Percentiles rank a stretch among this genome's conserved stretches.
These are phyloP conservation scores for Arthrobotrys pseudoclavata DNA, from an alignment of 2,329 filamentous ascomycete species.

Conservation along the genomic window DNA sequence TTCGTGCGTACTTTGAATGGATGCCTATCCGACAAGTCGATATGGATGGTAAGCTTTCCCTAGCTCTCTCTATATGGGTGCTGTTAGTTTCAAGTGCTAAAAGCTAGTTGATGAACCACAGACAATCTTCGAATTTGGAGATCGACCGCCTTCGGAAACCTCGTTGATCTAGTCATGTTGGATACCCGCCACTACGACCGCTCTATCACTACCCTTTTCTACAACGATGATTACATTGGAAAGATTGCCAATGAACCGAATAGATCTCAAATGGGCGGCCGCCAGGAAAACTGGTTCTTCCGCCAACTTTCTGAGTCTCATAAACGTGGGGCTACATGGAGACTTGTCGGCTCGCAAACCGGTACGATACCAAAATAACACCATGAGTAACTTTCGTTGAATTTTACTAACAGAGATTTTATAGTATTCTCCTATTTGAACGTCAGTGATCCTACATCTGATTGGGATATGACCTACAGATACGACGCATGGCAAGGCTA, in stretches of 20 bases:
- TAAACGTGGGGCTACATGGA: conserved; percentile 77
- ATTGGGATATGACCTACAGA: conserved; percentile 67
- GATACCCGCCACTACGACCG: conserved; percentile 79
- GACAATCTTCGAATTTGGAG: conserved; percentile 79
- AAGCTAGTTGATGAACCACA: conserved; percentile 67
- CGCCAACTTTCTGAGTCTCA: conserved; percentile 72
- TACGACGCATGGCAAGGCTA: conserved; percentile 78
- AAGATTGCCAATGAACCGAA: conserved; percentile 76
- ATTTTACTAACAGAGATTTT: background rate
- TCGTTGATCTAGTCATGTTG: conserved; percentile 77
- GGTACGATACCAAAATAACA: background rate
- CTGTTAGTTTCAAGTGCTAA: background rate
- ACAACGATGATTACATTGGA: conserved; percentile 75
- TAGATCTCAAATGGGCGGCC: conserved; percentile 78
- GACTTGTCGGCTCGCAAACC: conserved; percentile 79
- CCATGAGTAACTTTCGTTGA: no score
- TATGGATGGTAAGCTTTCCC: conserved; percentile 34
- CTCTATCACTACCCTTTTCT: conserved; percentile 73
- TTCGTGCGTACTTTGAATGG: conserved; percentile 79
- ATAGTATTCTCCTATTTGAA: conserved; percentile 73
- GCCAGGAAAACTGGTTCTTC: conserved; percentile 83
- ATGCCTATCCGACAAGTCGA: conserved; percentile 70
- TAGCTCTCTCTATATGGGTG: background rate
- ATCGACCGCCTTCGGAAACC: conserved; percentile 75
- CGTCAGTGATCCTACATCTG: conserved; percentile 61